Base-by-base conservation (phyloP, 495 filamentous ascomycete genomes). In the Apiosordaria backusii region DNA sequence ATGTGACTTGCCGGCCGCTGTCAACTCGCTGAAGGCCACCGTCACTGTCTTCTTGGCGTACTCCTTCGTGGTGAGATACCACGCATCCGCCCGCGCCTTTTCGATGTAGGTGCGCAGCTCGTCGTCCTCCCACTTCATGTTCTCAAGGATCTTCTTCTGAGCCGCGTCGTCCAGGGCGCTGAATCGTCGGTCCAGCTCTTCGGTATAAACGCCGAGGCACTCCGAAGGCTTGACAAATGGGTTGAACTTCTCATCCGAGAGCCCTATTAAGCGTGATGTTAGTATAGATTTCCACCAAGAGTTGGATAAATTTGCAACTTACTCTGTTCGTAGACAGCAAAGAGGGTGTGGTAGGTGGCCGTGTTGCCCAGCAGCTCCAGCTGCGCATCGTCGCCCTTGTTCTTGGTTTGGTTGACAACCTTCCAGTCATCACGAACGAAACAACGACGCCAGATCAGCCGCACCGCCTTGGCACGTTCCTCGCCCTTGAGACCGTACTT, bases 361-460 rank as follows among this genome's bases (percentile, higher is more conserved):
- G 86, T 87, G 26, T 78, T 72, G n/a, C 75, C 73, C 13, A 88
- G 72, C 7, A 77, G 68, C 21, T 76, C 72, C 18, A 79, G 70
- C 18, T 85, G 73, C 59, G 84, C 75, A 16, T 70, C 67, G 62
- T 86, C 86, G 24, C 79, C 76, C 67, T 85, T 83, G 55, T 81
- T 68, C 59, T 81, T 78, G n/a, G 83, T 84, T 61, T 81, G 77
- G 68, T 86, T 86, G 68, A 89, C 78, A 25, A 70, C 75, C 57
- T 81, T 81, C 90, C 92, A 97, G 72, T 96, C 85, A 71, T 96
- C 91, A 57, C 85, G 84, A 61, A 92, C 83, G 67, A 88, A 87
- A 70, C 90, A 91, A 50, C 93, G 86, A 68, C 92, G 87, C 92
- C 93, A 97, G 63, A 96, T 89, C 26, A 94, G 81, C 45, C 86